Conservation (phyloP, 352 stramenopile genomes). For the Plasmopara halstedii region DNA sequence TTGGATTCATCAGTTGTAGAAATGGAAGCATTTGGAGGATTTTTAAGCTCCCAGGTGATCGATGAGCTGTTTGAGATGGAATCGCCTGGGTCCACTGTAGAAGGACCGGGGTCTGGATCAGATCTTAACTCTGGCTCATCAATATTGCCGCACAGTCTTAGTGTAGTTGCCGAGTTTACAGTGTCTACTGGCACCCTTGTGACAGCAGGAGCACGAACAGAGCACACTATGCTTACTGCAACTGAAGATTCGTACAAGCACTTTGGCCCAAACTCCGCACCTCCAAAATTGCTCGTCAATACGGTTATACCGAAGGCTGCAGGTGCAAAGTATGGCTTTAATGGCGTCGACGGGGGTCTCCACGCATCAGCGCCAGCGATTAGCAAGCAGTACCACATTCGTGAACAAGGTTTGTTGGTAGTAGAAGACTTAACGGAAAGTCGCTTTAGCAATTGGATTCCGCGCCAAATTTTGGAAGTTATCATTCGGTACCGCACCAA, state of each 20-base stretch:
- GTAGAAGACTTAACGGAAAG: slow-evolving; percentile 81
- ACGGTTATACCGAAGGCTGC: slow-evolving; percentile 69
- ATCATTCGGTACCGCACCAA: slow-evolving; percentile 74
- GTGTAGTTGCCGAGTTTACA: slow-evolving; percentile 71
- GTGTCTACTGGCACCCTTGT: slow-evolving; percentile 61
- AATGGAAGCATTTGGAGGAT: slow-evolving; percentile 24
- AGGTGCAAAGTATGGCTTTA: slow-evolving; percentile 55
- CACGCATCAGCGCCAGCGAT: slow-evolving; percentile 45
- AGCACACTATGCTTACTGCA: slow-evolving; percentile 51
- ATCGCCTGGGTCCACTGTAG: slow-evolving; percentile 42
- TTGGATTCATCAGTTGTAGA: slow-evolving; percentile 47
- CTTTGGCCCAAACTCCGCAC: slow-evolving; percentile 38
- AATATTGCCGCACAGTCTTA: slow-evolving; percentile 21
- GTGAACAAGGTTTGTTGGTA: slow-evolving; percentile 68
- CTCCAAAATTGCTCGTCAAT: slow-evolving; percentile 69
- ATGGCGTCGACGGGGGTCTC: slow-evolving; percentile 44
- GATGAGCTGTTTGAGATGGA: slow-evolving; percentile 80
- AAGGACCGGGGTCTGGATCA: slow-evolving; percentile 19
- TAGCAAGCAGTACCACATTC: slow-evolving; percentile 83
- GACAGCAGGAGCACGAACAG: slow-evolving; percentile 49
- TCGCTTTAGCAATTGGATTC: slow-evolving; percentile 78
- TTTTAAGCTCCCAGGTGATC: slow-evolving; percentile 46
- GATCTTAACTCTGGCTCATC: slow-evolving; percentile 26
- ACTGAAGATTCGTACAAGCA: slow-evolving; percentile 74
- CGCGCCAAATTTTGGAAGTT: slow-evolving; percentile 73